phyloP scores from a whole-genome alignment of 2,329 filamentous ascomycete genomes.

The Colletotrichum spinosum region DNA sequence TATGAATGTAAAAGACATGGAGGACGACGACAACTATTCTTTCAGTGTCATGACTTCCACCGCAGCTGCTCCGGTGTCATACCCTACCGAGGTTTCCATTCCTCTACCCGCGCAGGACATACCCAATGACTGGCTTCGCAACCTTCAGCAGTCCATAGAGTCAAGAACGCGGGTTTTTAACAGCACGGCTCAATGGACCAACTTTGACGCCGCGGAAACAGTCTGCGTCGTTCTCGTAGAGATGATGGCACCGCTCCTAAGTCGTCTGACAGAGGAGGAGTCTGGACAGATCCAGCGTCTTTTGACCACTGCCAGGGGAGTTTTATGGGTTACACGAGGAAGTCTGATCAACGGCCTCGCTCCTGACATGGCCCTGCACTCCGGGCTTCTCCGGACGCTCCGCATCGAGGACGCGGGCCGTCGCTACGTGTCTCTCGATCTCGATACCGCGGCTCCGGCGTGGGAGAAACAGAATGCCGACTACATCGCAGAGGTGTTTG shows the following conservation, averaged over 20 bases:
- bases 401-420: constrained; percentile 30
- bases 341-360: constrained; percentile 1
- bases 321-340: constrained; percentile 18
- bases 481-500: constrained; percentile 10
- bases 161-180: background rate
- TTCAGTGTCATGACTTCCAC: constrained; percentile 30
- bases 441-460: background rate
- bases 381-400: constrained; percentile 34
- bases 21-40: constrained; percentile 18
- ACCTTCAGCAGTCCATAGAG: background rate
- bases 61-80: background rate
- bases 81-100: constrained; percentile 10
- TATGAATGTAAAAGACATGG: constrained; percentile 20
- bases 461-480: background rate
- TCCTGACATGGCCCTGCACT: constrained; percentile 19
- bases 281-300: constrained; percentile 5
- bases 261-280: background rate
- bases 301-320: constrained; percentile 15
- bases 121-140: background rate
- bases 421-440: constrained; percentile 34
- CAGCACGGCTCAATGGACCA: background rate
- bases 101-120: background rate
- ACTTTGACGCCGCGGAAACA: constrained; percentile 8
- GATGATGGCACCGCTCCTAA: constrained; percentile 7
- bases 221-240: constrained; percentile 27